phyloP scores from a whole-genome alignment of 805 yeast genomes.

The Lipomyces anomalus region DNA sequence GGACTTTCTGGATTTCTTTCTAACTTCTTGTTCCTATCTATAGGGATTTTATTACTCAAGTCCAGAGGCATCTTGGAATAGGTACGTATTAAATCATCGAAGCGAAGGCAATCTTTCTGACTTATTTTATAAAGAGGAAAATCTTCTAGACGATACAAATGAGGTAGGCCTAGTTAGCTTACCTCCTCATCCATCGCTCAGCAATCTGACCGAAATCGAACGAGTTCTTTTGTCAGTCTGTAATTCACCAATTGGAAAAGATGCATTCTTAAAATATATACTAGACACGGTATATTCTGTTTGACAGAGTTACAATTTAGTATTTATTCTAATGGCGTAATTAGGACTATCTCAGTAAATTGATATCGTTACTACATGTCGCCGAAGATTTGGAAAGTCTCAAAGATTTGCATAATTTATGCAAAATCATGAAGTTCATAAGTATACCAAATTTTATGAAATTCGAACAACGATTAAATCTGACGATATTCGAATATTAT shows the following conservation, averaged over 20 bases:
- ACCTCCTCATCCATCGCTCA: slow-evolving; percentile 54
- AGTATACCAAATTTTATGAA: slow-evolving; percentile 5
- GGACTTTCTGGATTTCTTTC: slow-evolving; percentile 2
- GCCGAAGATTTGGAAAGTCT: slow-evolving; percentile 53
- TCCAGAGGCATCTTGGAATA: slow-evolving; percentile 17
- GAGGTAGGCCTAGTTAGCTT: slow-evolving; percentile 74
- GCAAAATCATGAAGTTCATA: slow-evolving; percentile 64
- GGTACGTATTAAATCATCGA: not conserved
- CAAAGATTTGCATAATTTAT: slow-evolving; percentile 55
- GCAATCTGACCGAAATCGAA: slow-evolving; percentile 49
- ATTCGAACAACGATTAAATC: not conserved
- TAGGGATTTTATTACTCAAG: slow-evolving; percentile 24
- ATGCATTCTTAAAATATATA: slow-evolving; percentile 53
- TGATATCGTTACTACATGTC: slow-evolving; percentile 48
- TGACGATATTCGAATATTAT: not conserved
- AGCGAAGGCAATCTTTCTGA: too few species aligned
- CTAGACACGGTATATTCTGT: slow-evolving; percentile 34
- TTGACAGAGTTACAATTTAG: not conserved
- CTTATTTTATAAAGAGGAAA: too few species aligned
- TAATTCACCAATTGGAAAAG: slow-evolving; percentile 57
- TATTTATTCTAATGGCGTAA: too few species aligned
- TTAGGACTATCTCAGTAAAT: slow-evolving; percentile 44
- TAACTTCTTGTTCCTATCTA: slow-evolving; percentile 64
- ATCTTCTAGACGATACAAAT: slow-evolving; percentile 47
- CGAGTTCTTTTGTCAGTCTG: slow-evolving; percentile 56